Evolutionary conservation across 306 rosid species (phyloP).

Genomic region (Abrus pulchellus): DNA sequence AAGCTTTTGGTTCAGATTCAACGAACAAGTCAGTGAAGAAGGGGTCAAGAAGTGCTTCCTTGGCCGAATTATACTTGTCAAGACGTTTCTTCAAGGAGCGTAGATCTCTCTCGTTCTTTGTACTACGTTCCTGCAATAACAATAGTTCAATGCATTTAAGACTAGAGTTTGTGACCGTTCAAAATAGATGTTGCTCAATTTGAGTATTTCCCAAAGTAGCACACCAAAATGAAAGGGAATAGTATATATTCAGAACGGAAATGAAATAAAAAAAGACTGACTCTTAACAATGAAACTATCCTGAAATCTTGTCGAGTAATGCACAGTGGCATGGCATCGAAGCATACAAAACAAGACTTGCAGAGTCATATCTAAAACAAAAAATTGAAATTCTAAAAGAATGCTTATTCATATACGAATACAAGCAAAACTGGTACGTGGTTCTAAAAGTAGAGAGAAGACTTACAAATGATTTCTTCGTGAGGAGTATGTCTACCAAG

Average conservation of each 20-base stretch:
- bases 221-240: neutral
- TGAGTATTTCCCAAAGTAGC: neutral
- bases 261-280: neutral
- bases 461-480: constrained; percentile 93
- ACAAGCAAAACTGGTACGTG: constrained; percentile 17
- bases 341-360: constrained; percentile 12
- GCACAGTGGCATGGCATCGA: constrained; percentile 4
- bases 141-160: constrained; percentile 20
- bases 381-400: constrained; percentile 24
- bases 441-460: constrained; percentile 41
- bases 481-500: constrained; percentile 82
- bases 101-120: constrained; percentile 84
- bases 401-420: neutral
- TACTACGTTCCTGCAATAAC: constrained; percentile 71
- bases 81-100: constrained; percentile 93
- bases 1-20: constrained; percentile 40
- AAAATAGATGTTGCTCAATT: neutral
- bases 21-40: constrained; percentile 71
- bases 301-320: neutral
- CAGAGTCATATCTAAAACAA: neutral
- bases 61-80: constrained; percentile 75
- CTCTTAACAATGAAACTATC: neutral
- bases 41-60: constrained; percentile 82
- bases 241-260: neutral
- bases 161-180: neutral